These are phyloP conservation scores for Gigaspora rosea DNA, from an alignment of 192 early-diverging fungal species.

Conservation along the genomic window DNA sequence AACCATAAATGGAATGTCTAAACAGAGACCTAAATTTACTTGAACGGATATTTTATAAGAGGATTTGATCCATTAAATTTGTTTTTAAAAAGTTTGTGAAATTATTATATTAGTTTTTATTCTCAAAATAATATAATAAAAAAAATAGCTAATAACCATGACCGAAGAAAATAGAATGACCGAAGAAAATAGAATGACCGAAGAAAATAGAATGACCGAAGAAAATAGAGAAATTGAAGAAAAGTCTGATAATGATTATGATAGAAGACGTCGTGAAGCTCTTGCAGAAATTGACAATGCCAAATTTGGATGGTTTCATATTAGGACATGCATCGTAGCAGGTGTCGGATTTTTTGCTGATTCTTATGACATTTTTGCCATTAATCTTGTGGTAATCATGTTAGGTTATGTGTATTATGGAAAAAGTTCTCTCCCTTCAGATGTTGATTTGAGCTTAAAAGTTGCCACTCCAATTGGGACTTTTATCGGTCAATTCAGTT, in stretches of 20 bases:
- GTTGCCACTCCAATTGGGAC: conserved; percentile 86
- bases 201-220: too few relatives aligned
- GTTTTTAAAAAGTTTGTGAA: too few relatives aligned
- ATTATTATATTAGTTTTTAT: too few relatives aligned
- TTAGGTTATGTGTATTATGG: conserved; percentile 69
- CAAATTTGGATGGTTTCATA: conserved; percentile 77
- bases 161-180: too few relatives aligned
- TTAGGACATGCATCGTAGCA: conserved; percentile 66
- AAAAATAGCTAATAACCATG: too few relatives aligned
- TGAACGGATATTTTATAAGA: too few relatives aligned
- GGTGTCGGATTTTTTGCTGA: conserved; percentile 89
- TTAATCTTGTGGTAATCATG: conserved; percentile 87
- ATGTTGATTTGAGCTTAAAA: conserved; percentile 77
- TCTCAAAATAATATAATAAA: too few relatives aligned
- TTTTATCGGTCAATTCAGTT: conserved; percentile 85
- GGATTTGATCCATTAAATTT: too few relatives aligned
- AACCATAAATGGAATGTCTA: too few relatives aligned
- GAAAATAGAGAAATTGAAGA: too few relatives aligned
- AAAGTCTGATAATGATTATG: conserved; percentile 9
- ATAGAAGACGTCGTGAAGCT: conserved; percentile 39
- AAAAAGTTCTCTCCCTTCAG: conserved; percentile 60
- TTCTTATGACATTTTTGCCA: conserved; percentile 95
- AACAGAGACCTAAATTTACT: too few relatives aligned
- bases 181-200: too few relatives aligned
- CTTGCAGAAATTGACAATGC: conserved; percentile 65